Evolutionary conservation across 129 eudicot genomes (phyloP).

Genomic region (Pulicaria dysenterica): DNA sequence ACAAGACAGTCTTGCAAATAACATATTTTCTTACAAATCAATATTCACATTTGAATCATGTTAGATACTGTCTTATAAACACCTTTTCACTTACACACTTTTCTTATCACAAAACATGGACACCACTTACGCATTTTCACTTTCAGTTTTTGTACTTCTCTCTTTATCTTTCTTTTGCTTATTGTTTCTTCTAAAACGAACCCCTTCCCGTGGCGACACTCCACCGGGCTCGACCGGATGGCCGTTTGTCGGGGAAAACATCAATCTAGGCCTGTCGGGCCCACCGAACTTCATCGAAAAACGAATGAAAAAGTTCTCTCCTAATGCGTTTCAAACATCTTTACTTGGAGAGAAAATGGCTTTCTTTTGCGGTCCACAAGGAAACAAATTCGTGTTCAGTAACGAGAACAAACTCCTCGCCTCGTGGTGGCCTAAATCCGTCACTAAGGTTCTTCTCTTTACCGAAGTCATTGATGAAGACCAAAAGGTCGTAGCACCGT

Average conservation of each 20-base stretch:
- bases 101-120: slow-evolving; percentile 29
- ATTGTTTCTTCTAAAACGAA: slow-evolving; percentile 12
- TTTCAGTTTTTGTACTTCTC: slow-evolving; percentile 18
- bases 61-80: background rate
- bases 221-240: slow-evolving; percentile 44
- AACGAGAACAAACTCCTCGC: slow-evolving; percentile 42
- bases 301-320: slow-evolving; percentile 34
- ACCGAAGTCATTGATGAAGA: slow-evolving; percentile 33
- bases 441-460: slow-evolving; percentile 40
- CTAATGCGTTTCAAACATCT: slow-evolving; percentile 31
- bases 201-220: background rate
- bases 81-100: background rate
- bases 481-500: slow-evolving; percentile 32
- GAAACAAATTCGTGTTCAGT: slow-evolving; percentile 44
- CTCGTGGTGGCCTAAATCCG: slow-evolving; percentile 54
- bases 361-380: slow-evolving; percentile 40
- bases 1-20: background rate
- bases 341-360: slow-evolving; percentile 47
- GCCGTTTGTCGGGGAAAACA: slow-evolving; percentile 40
- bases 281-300: slow-evolving; percentile 34
- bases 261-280: slow-evolving; percentile 26
- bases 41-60: background rate
- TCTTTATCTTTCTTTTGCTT: slow-evolving; percentile 17
- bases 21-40: background rate
- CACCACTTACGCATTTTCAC: slow-evolving; percentile 4